phyloP scores from a whole-genome alignment of 2,329 filamentous ascomycete genomes.

The Botrytis squamosa region DNA sequence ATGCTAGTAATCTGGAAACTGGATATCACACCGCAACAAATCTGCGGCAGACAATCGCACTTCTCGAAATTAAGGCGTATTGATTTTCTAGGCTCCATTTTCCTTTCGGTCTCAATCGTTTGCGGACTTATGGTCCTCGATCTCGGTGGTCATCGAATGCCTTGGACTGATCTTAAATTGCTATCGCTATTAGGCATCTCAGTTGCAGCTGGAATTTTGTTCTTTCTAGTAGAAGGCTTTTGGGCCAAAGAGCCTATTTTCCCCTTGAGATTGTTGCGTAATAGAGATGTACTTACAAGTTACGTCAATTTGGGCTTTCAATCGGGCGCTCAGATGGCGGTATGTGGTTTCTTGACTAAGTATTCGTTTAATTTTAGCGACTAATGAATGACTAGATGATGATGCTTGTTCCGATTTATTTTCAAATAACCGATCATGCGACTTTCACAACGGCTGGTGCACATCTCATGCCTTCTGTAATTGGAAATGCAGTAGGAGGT shows the following conservation, averaged over 20 bases:
- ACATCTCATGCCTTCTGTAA: conserved; percentile 64
- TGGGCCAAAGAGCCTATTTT: conserved; percentile 58
- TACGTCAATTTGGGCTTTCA: conserved; percentile 55
- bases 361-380: background rate
- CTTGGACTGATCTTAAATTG: conserved; percentile 41
- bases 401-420: conserved; percentile 67
- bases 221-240: conserved; percentile 27
- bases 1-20: conserved; percentile 40
- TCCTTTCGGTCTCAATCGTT: conserved; percentile 45
- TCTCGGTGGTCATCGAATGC: conserved; percentile 46
- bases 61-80: conserved; percentile 43
- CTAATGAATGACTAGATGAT: conserved; percentile 47
- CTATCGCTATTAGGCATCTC: conserved; percentile 37
- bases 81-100: conserved; percentile 57
- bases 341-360: conserved; percentile 32
- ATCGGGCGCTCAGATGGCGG: conserved; percentile 55
- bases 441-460: conserved; percentile 58
- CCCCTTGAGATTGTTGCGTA: conserved; percentile 53
- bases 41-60: conserved; percentile 18
- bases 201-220: conserved; percentile 27
- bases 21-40: conserved; percentile 27
- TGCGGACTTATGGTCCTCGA: conserved; percentile 49
- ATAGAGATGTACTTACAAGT: conserved; percentile 52
- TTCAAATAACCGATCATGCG: conserved; percentile 59
- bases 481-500: conserved; percentile 65